Evolutionary conservation across 768 basidiomycete genomes (phyloP).

Genomic region (Hygrophoropsis aurantiaca): DNA sequence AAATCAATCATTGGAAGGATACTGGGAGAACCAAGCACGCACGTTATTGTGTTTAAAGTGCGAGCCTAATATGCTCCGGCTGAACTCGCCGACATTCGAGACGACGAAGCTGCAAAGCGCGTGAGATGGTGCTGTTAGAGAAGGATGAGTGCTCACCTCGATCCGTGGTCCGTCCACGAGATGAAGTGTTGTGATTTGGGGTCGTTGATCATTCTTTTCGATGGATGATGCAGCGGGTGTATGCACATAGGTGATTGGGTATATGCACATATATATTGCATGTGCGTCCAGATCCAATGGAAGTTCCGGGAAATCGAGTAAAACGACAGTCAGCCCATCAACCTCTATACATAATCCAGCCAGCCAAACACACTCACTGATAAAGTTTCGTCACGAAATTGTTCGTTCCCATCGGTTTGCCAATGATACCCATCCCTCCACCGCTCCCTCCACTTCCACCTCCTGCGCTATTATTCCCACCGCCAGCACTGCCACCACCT

Average conservation of each 20-base stretch:
- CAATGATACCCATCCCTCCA: slow-evolving; percentile 54
- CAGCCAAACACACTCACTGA: slow-evolving; percentile 56
- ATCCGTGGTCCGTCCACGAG: slow-evolving; percentile 78
- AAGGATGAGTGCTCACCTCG: slow-evolving; percentile 40
- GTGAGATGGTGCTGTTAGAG: slow-evolving; percentile 6
- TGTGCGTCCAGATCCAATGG: no score
- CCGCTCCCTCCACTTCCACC: slow-evolving; percentile 16
- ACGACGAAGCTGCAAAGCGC: slow-evolving; percentile 65
- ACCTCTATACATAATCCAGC: no score
- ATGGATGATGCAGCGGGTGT: background rate
- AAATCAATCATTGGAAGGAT: slow-evolving; percentile 9
- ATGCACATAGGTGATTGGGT: no score
- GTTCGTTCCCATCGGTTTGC: slow-evolving; percentile 67
- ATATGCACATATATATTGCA: no score
- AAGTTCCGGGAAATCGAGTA: no score
- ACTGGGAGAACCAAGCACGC: slow-evolving; percentile 24
- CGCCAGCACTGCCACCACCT: no score
- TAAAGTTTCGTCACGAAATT: slow-evolving; percentile 90
- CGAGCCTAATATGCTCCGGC: slow-evolving; percentile 76
- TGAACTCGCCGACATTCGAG: slow-evolving; percentile 84
- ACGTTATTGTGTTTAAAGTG: slow-evolving; percentile 94
- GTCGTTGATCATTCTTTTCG: slow-evolving; percentile 80
- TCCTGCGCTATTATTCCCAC: slow-evolving; percentile 10
- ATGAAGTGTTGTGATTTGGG: slow-evolving; percentile 78
- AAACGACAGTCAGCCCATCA: no score